phyloP scores from a whole-genome alignment of 495 filamentous ascomycete genomes.

The Penicillium steckii region DNA sequence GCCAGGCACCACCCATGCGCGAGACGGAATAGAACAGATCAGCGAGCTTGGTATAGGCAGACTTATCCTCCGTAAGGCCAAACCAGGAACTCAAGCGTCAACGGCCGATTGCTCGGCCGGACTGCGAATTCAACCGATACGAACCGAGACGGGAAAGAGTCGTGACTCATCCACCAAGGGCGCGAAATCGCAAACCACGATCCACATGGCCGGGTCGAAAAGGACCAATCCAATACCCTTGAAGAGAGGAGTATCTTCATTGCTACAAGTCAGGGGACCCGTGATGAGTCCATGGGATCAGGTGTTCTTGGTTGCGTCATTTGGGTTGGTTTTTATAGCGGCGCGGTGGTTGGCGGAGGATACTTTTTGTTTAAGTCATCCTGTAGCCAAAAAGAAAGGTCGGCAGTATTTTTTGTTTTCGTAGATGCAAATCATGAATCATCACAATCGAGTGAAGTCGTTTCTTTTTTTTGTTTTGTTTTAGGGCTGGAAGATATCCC shows the following conservation, averaged over 20 bases:
- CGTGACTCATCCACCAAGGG: constrained; percentile 26
- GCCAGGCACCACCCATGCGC: not conserved
- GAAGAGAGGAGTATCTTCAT: constrained; percentile 35
- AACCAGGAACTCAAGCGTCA: constrained; percentile 43
- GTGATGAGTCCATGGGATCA: constrained; percentile 29
- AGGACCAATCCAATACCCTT: constrained; percentile 44
- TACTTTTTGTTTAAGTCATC: constrained; percentile 4
- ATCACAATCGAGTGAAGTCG: constrained; percentile 15
- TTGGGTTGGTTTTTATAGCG: constrained; percentile 10
- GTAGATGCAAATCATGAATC: constrained; percentile 15
- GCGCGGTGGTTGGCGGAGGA: constrained; percentile 13
- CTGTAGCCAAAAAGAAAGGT: constrained; percentile 2
- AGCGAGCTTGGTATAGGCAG: not conserved
- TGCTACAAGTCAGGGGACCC: constrained; percentile 49
- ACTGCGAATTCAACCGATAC: constrained; percentile 42
- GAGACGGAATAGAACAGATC: constrained; percentile 12
- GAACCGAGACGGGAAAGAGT: constrained; percentile 1
- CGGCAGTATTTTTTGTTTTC: constrained; percentile 13
- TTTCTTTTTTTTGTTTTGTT: constrained; percentile 8
- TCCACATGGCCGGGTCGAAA: constrained; percentile 38
- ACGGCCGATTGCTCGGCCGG: constrained; percentile 20
- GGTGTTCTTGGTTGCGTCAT: constrained; percentile 24
- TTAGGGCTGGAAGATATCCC: not conserved
- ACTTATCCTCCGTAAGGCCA: constrained; percentile 3
- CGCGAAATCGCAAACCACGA: constrained; percentile 25